Conservation (phyloP, 179 eudicot genomes). For the Vitellaria paradoxa region DNA sequence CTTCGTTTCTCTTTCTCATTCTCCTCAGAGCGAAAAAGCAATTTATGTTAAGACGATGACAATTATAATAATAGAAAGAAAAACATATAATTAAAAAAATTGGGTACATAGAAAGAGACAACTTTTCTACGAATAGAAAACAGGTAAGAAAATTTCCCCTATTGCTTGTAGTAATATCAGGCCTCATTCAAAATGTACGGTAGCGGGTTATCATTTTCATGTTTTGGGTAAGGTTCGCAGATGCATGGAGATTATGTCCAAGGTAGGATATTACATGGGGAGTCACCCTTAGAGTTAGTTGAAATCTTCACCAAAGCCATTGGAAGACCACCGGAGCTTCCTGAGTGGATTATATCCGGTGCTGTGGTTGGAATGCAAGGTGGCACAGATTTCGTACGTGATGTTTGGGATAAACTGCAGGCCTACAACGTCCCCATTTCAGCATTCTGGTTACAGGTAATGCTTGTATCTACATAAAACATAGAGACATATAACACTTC, state of each 20-base stretch:
- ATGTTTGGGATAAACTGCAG: conserved; percentile 52
- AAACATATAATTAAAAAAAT: no score
- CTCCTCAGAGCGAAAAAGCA: no score
- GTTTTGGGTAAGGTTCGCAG: conserved; percentile 31
- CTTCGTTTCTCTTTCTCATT: no score
- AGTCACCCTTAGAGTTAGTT: conserved; percentile 77
- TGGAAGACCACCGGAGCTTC: conserved; percentile 92
- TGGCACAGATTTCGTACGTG: conserved; percentile 72
- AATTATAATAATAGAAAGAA: no score
- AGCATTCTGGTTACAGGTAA: conserved; percentile 97
- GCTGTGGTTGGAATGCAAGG: conserved; percentile 98
- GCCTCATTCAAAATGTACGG: no score
- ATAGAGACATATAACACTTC: no score
- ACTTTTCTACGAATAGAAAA: no score
- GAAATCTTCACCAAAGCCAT: conserved; percentile 76
- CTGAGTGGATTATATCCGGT: conserved; percentile 89
- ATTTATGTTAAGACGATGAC: no score
- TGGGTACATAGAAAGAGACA: no score
- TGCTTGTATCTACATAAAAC: not conserved
- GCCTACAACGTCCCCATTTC: conserved; percentile 75
- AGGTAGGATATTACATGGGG: conserved; percentile 79
- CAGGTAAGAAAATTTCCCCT: no score
- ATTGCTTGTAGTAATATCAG: no score
- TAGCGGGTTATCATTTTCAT: conserved; percentile 2
- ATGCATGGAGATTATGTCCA: conserved; percentile 61